phyloP scores from a whole-genome alignment of 2,329 filamentous ascomycete species.

The Botrytis porri region DNA sequence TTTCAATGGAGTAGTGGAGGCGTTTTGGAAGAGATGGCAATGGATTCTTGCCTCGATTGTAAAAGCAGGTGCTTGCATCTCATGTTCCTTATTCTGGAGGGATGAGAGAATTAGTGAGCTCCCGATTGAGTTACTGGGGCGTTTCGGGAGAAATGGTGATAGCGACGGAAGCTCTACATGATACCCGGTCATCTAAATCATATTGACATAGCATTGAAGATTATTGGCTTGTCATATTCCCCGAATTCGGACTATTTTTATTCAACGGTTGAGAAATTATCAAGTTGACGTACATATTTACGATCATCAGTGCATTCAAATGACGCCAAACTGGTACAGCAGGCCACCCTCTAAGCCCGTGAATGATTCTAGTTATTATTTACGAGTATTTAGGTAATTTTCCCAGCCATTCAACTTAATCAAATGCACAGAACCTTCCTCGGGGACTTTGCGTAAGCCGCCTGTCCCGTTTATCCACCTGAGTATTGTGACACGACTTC shows the following conservation, averaged over 20 bases:
- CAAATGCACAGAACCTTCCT: conserved; percentile 9
- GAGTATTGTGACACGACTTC: not conserved
- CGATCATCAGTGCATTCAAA: conserved; percentile 3
- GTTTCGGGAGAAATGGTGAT: not conserved
- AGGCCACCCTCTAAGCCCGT: not conserved
- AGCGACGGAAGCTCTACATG: not conserved
- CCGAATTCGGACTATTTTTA: conserved; percentile 1
- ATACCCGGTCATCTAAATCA: conserved; percentile 9
- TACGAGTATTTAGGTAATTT: not conserved
- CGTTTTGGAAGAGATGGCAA: not conserved
- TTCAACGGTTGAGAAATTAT: conserved; percentile 6
- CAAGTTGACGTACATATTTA: conserved; percentile 2
- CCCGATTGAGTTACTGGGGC: not conserved
- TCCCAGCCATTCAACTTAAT: conserved; percentile 2
- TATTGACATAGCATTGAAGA: not conserved
- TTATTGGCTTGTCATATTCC: not conserved
- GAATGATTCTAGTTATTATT: not conserved
- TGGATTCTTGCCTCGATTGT: not conserved
- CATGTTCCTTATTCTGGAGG: not conserved
- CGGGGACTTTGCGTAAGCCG: conserved; percentile 9
- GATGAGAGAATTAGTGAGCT: not conserved
- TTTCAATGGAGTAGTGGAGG: not conserved
- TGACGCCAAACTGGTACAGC: not conserved
- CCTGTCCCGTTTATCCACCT: not conserved
- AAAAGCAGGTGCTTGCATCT: not conserved